Base-by-base conservation (phyloP, 2,329 filamentous ascomycete species). In the Colletotrichum filicis region DNA sequence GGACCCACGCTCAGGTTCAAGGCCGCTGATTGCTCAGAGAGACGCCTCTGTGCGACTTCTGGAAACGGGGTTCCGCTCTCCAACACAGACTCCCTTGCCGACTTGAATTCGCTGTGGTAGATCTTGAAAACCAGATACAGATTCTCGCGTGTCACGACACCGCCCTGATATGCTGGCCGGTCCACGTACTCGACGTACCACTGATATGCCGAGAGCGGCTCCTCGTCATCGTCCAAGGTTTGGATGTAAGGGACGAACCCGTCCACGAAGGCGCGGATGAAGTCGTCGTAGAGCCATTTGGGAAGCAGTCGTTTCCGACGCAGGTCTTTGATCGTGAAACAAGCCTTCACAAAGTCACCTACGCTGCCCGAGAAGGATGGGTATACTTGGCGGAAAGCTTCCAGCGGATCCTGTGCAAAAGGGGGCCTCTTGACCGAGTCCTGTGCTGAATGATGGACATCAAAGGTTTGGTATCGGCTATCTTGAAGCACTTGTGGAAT, bases 241-340 rank as follows among this genome's bases (percentile, higher is more conserved):
- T 76, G 67, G 28, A 85, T 81, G 66, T 89, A 89, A 0, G 76
- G 74, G 7, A 83, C 74, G 74, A 84, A 90, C 1, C 83, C 81
- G 1, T 77, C 77, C 1, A 83, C 80, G 63, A 86, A 89, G 2
- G 79, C 77, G 8, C 84, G 80, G 35, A 90, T 84, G 65, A 89
- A 88, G 67, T 90, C 88, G 75, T 90, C 89, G 71, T 85, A 90
- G 0, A 88, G 76, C 66, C 80, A 87, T 28, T 83, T 82, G 14
- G 83, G 80, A 22, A 89, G 76, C 5, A 75, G 64, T 9, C 79
- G 78, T 14, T 79, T 75, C 28, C 79, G 76, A 55, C 80, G 79
- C 1, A 87, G 78, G 64, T 80, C 82, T 22, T 84, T 79, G 8
- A 89, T 76, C 74, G 81, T 86, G 0, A 86, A 77, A 63, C 87